Conservation (phyloP, 495 filamentous ascomycete species). For the Jackrogersella multiformis region DNA sequence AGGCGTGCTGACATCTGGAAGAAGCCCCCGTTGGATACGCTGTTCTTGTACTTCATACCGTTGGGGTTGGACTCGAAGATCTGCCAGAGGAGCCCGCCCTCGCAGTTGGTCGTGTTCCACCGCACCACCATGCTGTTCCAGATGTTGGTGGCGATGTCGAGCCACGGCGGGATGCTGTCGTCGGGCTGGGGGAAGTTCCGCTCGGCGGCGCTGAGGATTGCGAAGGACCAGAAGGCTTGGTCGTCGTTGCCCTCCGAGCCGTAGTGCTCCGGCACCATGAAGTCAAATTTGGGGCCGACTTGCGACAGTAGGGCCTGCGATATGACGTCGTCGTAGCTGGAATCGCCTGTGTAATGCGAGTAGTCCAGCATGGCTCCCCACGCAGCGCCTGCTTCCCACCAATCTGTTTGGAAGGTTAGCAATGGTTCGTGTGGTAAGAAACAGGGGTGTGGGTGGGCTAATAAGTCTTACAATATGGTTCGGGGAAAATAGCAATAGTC, state of each 20-base stretch:
- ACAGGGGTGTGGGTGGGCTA: conserved; percentile 28
- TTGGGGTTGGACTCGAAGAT: conserved; percentile 78
- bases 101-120: conserved; percentile 75
- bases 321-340: conserved; percentile 73
- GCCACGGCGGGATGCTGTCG: conserved; percentile 65
- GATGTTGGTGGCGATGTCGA: conserved; percentile 62
- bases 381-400: conserved; percentile 81
- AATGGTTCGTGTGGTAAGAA: not conserved
- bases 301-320: conserved; percentile 72
- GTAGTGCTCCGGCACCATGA: conserved; percentile 60
- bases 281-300: conserved; percentile 68
- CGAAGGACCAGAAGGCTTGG: conserved; percentile 83
- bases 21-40: conserved; percentile 73
- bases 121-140: conserved; percentile 60
- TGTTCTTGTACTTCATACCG: conserved; percentile 77
- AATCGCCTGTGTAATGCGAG: conserved; percentile 82
- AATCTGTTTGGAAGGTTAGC: conserved; percentile 62
- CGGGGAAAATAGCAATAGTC: conserved; percentile 68
- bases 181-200: conserved; percentile 73
- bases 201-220: conserved; percentile 78
- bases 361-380: conserved; percentile 83
- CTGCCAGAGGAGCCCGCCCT: conserved; percentile 84
- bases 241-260: conserved; percentile 73
- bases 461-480: conserved; percentile 69
- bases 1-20: conserved; percentile 76